Percentiles rank a stretch among this genome's conserved stretches.
Conservation (phyloP, 495 filamentous ascomycete genomes). For the Podospora comata region DNA sequence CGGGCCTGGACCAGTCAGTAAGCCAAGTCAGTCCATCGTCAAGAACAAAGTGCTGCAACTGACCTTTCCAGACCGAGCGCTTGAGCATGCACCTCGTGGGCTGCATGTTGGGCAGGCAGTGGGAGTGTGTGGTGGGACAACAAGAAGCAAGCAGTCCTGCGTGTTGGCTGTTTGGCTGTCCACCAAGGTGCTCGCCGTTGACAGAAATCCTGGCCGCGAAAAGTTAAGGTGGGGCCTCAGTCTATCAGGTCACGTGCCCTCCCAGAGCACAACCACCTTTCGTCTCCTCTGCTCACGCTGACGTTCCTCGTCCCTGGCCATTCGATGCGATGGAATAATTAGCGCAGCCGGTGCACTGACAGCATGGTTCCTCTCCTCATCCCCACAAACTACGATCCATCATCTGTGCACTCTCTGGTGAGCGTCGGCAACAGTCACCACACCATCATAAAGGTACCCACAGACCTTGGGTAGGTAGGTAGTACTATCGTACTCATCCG, state of each 20-base stretch:
- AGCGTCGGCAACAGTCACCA: too few relatives aligned
- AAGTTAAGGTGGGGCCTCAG: background rate
- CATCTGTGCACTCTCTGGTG: too few relatives aligned
- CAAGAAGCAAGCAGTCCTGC: background rate
- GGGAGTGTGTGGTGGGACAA: background rate
- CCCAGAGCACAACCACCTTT: background rate
- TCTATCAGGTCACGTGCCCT: background rate
- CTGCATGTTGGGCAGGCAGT: constrained; percentile 44
- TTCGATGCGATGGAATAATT: background rate
- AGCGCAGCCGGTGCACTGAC: background rate
- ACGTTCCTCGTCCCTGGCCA: background rate
- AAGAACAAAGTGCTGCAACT: background rate
- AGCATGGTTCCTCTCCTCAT: background rate
- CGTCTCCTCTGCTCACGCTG: background rate
- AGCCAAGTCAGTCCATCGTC: background rate
- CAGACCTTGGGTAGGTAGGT: too few relatives aligned
- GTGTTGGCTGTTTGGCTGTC: constrained; percentile 33
- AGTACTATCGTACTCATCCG: too few relatives aligned
- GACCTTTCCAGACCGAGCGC: constrained; percentile 60
- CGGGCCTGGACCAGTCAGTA: constrained; percentile 48
- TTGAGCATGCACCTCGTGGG: constrained; percentile 51
- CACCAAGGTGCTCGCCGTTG: constrained; percentile 25
- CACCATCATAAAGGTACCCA: too few relatives aligned
- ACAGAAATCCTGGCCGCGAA: constrained; percentile 4
- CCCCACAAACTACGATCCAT: too few relatives aligned